These are phyloP conservation scores for Bretziella fagacearum DNA, from an alignment of 2,329 filamentous ascomycete species.

Conservation along the genomic window DNA sequence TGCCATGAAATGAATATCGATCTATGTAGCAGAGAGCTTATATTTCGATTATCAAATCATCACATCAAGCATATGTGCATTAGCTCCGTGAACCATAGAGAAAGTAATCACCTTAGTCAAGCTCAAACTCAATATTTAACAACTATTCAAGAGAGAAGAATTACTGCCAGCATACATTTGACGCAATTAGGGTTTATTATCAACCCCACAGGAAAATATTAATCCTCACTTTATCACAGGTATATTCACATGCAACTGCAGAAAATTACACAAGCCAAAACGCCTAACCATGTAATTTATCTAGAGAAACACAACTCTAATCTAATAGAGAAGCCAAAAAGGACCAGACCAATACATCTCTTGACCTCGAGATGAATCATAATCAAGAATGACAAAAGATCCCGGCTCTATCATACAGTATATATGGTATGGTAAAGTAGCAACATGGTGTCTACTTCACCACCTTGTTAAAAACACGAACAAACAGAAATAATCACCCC, in stretches of 20 bases:
- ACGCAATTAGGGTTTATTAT: background rate
- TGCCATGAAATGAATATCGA: no score
- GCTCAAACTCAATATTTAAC: no score
- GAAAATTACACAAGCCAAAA: background rate
- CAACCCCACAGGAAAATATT: background rate
- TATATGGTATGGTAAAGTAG: slow-evolving; percentile 1
- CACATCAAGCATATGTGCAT: no score
- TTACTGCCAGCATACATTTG: no score
- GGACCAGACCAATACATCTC: background rate
- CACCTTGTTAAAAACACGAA: slow-evolving; percentile 8
- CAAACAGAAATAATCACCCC: slow-evolving; percentile 1
- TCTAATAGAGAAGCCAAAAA: background rate
- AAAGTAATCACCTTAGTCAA: no score
- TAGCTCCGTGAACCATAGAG: no score
- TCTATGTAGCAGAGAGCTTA: no score
- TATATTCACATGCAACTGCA: background rate
- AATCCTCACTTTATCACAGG: no score
- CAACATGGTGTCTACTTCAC: slow-evolving; percentile 4
- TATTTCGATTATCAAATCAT: no score
- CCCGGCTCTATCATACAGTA: slow-evolving; percentile 8
- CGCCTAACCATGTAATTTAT: background rate
- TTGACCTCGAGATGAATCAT: background rate
- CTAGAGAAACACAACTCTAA: slow-evolving; percentile 1
- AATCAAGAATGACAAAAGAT: slow-evolving; percentile 1
- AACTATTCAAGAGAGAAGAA: no score